Evolutionary conservation across 2,329 filamentous ascomycete genomes (phyloP), one percentile per base, ranked within the genome.

Genomic region (Aureobasidium mangrovei): DNA sequence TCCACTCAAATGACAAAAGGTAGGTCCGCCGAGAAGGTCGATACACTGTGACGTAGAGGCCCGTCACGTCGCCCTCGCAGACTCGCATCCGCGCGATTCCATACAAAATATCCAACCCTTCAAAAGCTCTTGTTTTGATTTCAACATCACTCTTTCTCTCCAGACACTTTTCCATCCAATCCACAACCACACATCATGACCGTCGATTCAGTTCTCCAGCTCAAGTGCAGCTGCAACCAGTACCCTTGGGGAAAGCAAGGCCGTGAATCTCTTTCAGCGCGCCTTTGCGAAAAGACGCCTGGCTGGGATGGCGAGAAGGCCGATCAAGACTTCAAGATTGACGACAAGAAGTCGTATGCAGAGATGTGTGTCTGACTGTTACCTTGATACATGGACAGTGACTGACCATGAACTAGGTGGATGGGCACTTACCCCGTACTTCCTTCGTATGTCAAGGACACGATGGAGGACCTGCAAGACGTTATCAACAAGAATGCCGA

Each of bases 341-440:
- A 88, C 26, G 78, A 86, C 53, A 73, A 76, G 55, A 76, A 81
- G 60, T 69, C 73, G 5, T 90, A 90, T 63, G 77, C 80, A 1
- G 81, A 84, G 64, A 77, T 80, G 72, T 70, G 57, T 60, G 53
- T 43, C 5, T 32, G 4, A 60, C 45, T 7, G 1, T 6, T n/a
- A 7, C 9, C 1, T 46, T 10, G 4, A 35, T 31, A 38, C 29
- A n/a, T n/a, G 3, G 10, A 35, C 9, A 33, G 7, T 9, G 27
- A 9, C 54, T 60, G 5, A 49, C 49, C 67, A 18, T 31, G 0
- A 32, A 2, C 35, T 53, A 64, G 61, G 77, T 89, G 85, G 85
- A 85, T 89, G 73, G 85, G 84, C 3, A 88, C 86, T 42, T 88
- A 90, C 64, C 84, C 85, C 0, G 80, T 81, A 38, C 78, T 84